Evolutionary conservation across 805 yeast genomes (phyloP).

Genomic region (Hanseniaspora occidentalis): DNA sequence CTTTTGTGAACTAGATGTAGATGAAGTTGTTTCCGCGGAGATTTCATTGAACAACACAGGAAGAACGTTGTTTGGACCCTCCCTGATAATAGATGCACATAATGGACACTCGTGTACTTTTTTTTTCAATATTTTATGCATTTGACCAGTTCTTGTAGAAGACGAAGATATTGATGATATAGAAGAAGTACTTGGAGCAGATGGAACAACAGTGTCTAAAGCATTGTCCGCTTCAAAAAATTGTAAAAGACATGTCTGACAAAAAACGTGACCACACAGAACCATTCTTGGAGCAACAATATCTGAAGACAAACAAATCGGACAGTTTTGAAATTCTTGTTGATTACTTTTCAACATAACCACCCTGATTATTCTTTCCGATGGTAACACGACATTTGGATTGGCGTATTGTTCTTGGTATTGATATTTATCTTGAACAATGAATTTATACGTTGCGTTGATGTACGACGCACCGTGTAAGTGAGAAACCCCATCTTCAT

Average conservation of each 20-base stretch:
- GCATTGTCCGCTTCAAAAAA: slow-evolving; percentile 27
- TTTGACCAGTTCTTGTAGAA: slow-evolving; percentile 1
- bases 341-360: slow-evolving; percentile 27
- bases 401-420: slow-evolving; percentile 50
- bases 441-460: slow-evolving; percentile 74
- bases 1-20: slow-evolving; percentile 38
- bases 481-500: slow-evolving; percentile 22
- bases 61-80: slow-evolving; percentile 35
- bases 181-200: too few species aligned
- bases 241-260: slow-evolving; percentile 69
- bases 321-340: slow-evolving; percentile 52
- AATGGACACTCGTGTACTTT: slow-evolving; percentile 69
- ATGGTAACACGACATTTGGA: slow-evolving; percentile 63
- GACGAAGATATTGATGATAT: not conserved
- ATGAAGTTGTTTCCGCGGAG: too few species aligned
- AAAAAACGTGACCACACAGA: slow-evolving; percentile 86
- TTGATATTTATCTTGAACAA: slow-evolving; percentile 53
- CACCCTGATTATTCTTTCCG: slow-evolving; percentile 52
- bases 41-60: slow-evolving; percentile 47
- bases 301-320: slow-evolving; percentile 76
- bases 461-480: slow-evolving; percentile 56
- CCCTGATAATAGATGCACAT: slow-evolving; percentile 47
- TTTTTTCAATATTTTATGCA: slow-evolving; percentile 26
- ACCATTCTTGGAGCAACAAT: slow-evolving; percentile 93
- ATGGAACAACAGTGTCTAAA: not conserved